Percentiles rank a stretch among this genome's conserved stretches.
phyloP scores from a whole-genome alignment of 83 land plant genomes.

The Thuja plicata region DNA sequence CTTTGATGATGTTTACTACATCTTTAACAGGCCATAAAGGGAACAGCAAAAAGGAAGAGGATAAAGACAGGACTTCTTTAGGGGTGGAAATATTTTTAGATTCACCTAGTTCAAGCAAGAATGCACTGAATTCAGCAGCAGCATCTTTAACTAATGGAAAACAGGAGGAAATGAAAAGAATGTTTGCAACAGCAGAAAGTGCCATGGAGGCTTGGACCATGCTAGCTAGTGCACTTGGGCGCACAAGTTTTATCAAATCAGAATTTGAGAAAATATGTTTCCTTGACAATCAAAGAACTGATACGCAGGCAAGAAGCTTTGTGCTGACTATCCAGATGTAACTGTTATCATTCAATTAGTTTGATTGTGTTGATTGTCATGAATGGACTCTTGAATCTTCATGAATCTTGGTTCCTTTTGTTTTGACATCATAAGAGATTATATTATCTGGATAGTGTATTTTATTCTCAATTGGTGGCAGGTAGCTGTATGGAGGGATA shows the following conservation, averaged over 20 bases:
- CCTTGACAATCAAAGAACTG: conserved; percentile 81
- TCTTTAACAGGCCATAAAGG: conserved; percentile 39
- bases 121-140: conserved; percentile 6
- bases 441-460: not conserved
- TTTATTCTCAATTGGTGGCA: conserved; percentile 23
- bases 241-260: conserved; percentile 89
- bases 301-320: conserved; percentile 71
- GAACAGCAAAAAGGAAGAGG: conserved; percentile 17
- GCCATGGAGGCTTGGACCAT: conserved; percentile 99
- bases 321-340: not conserved
- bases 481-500: conserved; percentile 98
- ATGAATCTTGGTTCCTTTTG: not conserved
- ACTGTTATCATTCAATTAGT: not conserved
- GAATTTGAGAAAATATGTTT: conserved; percentile 97
- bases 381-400: not conserved
- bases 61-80: not conserved
- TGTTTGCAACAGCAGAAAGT: conserved; percentile 85
- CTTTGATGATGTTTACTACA: conserved; percentile 52
- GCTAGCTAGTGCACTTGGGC: conserved; percentile 89
- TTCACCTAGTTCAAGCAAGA: not conserved
- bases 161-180: conserved; percentile 68
- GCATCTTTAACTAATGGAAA: conserved; percentile 31
- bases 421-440: not conserved
- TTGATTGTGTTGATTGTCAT: not conserved
- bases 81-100: conserved; percentile 4